Evolutionary conservation across 2,329 filamentous ascomycete species (phyloP), one percentile per base, ranked within the genome.

Genomic region (Bipolaris zeicola): DNA sequence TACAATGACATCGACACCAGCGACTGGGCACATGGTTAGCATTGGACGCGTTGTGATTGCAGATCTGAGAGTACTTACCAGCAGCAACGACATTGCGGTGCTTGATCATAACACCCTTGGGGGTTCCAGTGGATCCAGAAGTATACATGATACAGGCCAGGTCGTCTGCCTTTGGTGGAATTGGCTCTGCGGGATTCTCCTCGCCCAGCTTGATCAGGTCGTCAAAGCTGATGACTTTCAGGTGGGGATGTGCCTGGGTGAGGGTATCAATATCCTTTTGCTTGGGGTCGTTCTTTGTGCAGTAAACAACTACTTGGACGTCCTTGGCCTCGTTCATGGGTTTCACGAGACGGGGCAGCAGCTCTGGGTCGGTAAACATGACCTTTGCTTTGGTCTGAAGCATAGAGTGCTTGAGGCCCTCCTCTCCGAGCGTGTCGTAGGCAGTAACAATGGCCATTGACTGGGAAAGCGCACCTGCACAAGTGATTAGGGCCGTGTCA

Each of bases 361-460:
- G 86, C 67, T 90, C 87, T 7, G 93, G 89, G 73, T 97, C 93
- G 61, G 92, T 84, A 78, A 93, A 96, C 81, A 97, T 94, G 76
- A 89, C 88, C 68, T 87, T 87, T 50, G 91, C 89, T 60, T 87
- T 82, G 50, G 92, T 95, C 78, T 96, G 90, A 20, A 87, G 82
- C 62, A 97, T 85, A 3, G 92, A 96, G 80, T 96, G 92, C 79
- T 89, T 87, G 61, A 97, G 85, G 44, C 92, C 93, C 60, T 88
- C 87, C 69, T 91, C 85, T 51, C 93, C 93, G 42, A 97, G 88
- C 28, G 92, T 96, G 76, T 97, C 93, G 78, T 97, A 97, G 48
- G 93, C 92, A 43, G 94, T 98, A 48, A 97, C 94, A 65, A 97
- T 93, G 57, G 91, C 87, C 75, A 97, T 87, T 42, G 91, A 93